Percentiles rank a stretch among this genome's conserved stretches.
Conservation (phyloP, 768 basidiomycete genomes). For the Boletus fagicola region DNA sequence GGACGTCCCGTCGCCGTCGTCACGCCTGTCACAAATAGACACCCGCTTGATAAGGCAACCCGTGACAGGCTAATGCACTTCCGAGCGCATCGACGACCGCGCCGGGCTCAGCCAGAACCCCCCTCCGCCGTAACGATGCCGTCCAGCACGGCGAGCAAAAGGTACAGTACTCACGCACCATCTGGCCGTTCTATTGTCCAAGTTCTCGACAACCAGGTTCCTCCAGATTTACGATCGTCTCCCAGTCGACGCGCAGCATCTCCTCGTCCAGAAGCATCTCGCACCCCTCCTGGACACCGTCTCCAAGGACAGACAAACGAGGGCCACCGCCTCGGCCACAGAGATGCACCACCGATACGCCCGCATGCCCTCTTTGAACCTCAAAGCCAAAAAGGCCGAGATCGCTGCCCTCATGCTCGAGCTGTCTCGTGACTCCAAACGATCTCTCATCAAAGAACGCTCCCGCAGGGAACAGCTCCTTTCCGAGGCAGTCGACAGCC, state of each 20-base stretch:
- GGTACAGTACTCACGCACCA: neutral
- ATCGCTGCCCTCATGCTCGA: slow-evolving; percentile 52
- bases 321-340: slow-evolving; percentile 41
- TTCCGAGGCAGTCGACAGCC: slow-evolving; percentile 51
- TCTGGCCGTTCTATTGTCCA: neutral
- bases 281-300: slow-evolving; percentile 46
- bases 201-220: slow-evolving; percentile 37
- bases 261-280: slow-evolving; percentile 50
- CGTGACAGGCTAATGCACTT: neutral
- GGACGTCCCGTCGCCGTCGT: neutral
- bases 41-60: neutral
- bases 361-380: slow-evolving; percentile 48
- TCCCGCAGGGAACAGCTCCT: slow-evolving; percentile 56
- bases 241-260: slow-evolving; percentile 51
- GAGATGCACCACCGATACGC: slow-evolving; percentile 39
- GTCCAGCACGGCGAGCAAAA: slow-evolving; percentile 17
- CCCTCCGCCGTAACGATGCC: slow-evolving; percentile 15
- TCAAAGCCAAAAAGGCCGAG: slow-evolving; percentile 54
- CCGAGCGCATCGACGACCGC: neutral
- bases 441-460: slow-evolving; percentile 49
- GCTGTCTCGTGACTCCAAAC: slow-evolving; percentile 52
- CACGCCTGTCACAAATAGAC: neutral
- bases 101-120: neutral
- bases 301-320: slow-evolving; percentile 37
- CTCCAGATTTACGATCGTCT: slow-evolving; percentile 46